These are phyloP conservation scores for Passiflora organensis DNA, from an alignment of 345 rosid genomes.

Conservation along the genomic window DNA sequence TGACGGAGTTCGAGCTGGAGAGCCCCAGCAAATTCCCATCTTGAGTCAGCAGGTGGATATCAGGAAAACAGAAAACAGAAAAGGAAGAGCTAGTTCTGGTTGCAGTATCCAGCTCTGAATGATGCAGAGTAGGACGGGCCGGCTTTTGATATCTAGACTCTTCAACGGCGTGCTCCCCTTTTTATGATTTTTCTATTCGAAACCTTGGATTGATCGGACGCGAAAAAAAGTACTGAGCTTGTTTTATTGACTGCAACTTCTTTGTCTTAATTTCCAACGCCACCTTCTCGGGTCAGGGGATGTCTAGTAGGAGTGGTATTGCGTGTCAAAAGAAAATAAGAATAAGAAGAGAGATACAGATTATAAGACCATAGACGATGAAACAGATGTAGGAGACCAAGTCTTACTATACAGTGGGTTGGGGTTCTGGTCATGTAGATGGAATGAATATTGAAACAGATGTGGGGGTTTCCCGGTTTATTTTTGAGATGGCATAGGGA, in stretches of 20 bases:
- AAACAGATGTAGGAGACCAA: background rate
- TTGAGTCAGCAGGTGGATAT: background rate
- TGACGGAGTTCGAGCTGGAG: conserved; percentile 37
- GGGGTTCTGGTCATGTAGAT: background rate
- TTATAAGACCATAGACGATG: background rate
- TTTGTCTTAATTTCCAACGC: no score
- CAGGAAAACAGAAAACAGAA: background rate
- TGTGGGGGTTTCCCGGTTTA: background rate
- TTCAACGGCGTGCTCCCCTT: background rate
- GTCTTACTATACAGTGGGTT: no score
- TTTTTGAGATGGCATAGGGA: no score
- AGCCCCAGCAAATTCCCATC: conserved; percentile 73
- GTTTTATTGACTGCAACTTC: no score
- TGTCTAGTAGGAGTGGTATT: no score
- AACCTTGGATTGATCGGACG: no score
- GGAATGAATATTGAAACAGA: background rate
- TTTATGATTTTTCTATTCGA: no score
- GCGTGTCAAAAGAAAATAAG: background rate
- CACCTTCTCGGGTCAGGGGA: no score
- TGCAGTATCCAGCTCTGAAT: background rate
- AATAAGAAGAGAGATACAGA: background rate
- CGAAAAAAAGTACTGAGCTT: no score
- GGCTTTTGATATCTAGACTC: background rate
- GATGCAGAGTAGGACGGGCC: background rate
- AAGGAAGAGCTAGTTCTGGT: background rate